Evolutionary conservation across 768 basidiomycete species (phyloP).

Genomic region (Leucosporidium creatinivorum): DNA sequence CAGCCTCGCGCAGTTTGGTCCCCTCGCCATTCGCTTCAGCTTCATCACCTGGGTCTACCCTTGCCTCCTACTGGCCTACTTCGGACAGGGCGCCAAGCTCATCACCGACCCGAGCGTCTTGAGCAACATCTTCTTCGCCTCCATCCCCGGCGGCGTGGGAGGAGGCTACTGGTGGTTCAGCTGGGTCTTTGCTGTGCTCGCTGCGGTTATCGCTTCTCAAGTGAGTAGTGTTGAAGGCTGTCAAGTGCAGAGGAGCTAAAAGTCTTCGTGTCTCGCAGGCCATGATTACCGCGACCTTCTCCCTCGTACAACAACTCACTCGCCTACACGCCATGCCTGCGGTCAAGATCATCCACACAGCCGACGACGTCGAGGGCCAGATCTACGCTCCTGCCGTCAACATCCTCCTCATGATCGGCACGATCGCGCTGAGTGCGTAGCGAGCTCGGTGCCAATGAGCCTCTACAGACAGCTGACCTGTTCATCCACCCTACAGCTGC

Average conservation of each 20-base stretch:
- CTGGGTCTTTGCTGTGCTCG: conserved; percentile 58
- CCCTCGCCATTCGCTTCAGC: conserved; percentile 52
- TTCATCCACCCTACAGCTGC: conserved; percentile 49
- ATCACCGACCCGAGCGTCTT: conserved; percentile 51
- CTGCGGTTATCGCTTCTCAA: conserved; percentile 49
- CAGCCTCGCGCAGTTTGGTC: conserved; percentile 64
- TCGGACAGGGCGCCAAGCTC: conserved; percentile 63
- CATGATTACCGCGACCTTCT: conserved; percentile 60
- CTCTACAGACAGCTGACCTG: conserved; percentile 48
- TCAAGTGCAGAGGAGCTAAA: not conserved
- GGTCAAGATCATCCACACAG: conserved; percentile 52
- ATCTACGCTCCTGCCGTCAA: conserved; percentile 61
- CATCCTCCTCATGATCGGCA: conserved; percentile 43
- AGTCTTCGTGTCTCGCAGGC: conserved; percentile 45
- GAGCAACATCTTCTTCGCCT: conserved; percentile 55
- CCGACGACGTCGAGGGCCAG: conserved; percentile 56
- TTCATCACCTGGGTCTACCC: conserved; percentile 54
- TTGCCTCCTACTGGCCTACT: conserved; percentile 53
- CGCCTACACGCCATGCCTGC: conserved; percentile 39
- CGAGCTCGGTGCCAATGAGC: not conserved
- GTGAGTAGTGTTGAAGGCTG: not conserved
- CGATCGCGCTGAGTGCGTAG: conserved; percentile 19
- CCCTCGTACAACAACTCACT: conserved; percentile 57
- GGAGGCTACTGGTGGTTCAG: conserved; percentile 61
- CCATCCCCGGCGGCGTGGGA: conserved; percentile 55